These are phyloP conservation scores for Cystobasidium slooffiae DNA, from an alignment of 1,284 basidiomycete genomes.

Conservation along the genomic window DNA sequence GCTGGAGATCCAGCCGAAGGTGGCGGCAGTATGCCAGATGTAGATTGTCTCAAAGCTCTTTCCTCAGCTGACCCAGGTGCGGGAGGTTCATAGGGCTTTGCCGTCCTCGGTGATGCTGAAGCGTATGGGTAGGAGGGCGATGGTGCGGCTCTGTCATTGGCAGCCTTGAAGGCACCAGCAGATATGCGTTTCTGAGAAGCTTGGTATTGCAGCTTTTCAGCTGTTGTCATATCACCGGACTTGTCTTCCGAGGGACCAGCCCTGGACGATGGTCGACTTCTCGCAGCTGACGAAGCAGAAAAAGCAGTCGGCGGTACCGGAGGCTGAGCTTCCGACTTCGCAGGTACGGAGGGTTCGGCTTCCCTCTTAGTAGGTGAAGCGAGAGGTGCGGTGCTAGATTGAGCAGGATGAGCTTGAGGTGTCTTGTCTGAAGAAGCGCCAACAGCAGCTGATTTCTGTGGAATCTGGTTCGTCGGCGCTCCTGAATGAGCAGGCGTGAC, in stretches of 20 bases:
- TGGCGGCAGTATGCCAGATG: conserved; percentile 28
- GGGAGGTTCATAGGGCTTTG: conserved; percentile 40
- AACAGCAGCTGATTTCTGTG: background rate
- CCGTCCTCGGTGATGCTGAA: conserved; percentile 26
- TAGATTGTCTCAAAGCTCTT: conserved; percentile 17
- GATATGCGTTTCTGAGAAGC: conserved; percentile 42
- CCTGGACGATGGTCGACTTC: conserved; percentile 37
- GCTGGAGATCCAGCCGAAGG: background rate
- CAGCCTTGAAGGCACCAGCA: conserved; percentile 21
- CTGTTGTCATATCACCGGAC: conserved; percentile 20
- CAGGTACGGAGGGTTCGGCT: background rate
- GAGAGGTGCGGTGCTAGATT: background rate
- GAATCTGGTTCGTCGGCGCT: background rate
- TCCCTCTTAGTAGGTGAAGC: conserved; percentile 14
- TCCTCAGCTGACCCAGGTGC: conserved; percentile 17
- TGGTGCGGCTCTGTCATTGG: background rate
- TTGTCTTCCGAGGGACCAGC: conserved; percentile 19
- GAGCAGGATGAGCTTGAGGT: background rate
- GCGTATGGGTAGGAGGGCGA: conserved; percentile 32
- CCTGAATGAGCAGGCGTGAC: conserved; percentile 36
- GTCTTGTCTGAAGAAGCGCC: background rate
- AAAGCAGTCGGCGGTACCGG: conserved; percentile 44
- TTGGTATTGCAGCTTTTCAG: conserved; percentile 37
- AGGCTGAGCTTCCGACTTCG: conserved; percentile 40
- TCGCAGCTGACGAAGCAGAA: conserved; percentile 9